Conservation (phyloP, 345 rosid genomes). For the Rhodomyrtus tomentosa region DNA sequence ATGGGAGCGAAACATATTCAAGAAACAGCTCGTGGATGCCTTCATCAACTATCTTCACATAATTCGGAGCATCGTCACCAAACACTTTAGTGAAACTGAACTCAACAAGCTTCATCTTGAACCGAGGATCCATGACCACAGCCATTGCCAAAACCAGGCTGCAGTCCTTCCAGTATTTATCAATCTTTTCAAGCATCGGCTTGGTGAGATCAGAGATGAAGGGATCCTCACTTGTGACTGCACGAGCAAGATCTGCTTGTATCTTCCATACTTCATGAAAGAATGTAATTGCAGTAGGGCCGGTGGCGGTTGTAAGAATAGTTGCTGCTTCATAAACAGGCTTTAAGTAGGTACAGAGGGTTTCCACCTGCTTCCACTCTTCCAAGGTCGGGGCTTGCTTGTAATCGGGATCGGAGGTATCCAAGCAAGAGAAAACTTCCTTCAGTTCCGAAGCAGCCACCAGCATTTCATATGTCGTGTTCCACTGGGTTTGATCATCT, state of each 20-base stretch:
- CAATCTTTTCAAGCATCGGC: constrained; percentile 56
- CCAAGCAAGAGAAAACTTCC: constrained; percentile 87
- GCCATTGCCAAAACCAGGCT: constrained; percentile 78
- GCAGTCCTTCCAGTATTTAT: constrained; percentile 70
- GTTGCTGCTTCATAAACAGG: constrained; percentile 66
- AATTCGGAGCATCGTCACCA: constrained; percentile 58
- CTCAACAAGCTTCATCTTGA: constrained; percentile 92
- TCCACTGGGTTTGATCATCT: constrained; percentile 75
- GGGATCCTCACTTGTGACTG: constrained; percentile 45
- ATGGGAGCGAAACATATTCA: constrained; percentile 65
- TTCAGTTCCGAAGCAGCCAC: constrained; percentile 72
- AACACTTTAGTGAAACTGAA: constrained; percentile 81
- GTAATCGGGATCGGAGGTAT: constrained; percentile 73
- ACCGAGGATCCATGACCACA: constrained; percentile 95
- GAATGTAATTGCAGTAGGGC: constrained; percentile 47
- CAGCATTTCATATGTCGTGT: constrained; percentile 76
- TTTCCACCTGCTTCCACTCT: constrained; percentile 67
- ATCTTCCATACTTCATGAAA: constrained; percentile 91
- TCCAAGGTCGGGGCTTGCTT: constrained; percentile 59
- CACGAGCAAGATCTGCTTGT: constrained; percentile 58
- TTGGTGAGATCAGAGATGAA: constrained; percentile 32
- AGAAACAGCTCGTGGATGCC: constrained; percentile 75
- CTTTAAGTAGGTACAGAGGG: constrained; percentile 55
- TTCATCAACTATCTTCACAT: constrained; percentile 65
- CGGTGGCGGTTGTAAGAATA: constrained; percentile 31